Base-by-base conservation (phyloP, 2,329 filamentous ascomycete genomes). In the Fusarium nematophilum region DNA sequence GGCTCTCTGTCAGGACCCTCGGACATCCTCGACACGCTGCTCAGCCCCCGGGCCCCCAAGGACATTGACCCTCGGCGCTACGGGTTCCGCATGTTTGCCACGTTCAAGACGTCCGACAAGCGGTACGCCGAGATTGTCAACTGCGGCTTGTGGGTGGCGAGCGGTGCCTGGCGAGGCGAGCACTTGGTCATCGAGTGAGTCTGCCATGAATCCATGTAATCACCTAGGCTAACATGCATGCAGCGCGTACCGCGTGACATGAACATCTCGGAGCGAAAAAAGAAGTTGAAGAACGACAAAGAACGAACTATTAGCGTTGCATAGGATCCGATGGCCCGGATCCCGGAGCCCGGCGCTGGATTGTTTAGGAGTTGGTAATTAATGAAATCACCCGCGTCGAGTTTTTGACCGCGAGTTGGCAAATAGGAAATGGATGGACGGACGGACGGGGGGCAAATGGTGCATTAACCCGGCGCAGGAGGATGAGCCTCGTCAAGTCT, bases 81-180 rank as follows among this genome's bases (percentile, higher is more conserved):
- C 60, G 78, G 77, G 53, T 82, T 82, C 60, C 76, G 79, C 57
- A 73, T 82, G 64, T 81, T 80, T 53, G 76, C 80, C 53, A 80
- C 78, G 14, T 78, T 83, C 72, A 80, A 82, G 67, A 82, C 81
- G 17, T 73, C 78, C 3, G 81, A 83, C 68, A 76, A 79, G 65
- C 75, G 81, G 25, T 83, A 83, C 61, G 74, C 74, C 40, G 78
- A 81, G 49, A 77, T 77, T 52, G 75, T 83, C 18, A 83, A 83
- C 66, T 81, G 77, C 65, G 80, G 79, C 5, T 72, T 82, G 46
- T 82, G 80, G 80, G 75, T 82, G 39, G 80, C 79, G 6, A 81
- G 79, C 66, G 80, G 79, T 42, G 78, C 80, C 66, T 79, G 78
- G 72, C 77, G 75, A 49, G 76, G 72, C 48, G 73, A 78, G 17